phyloP scores from a whole-genome alignment of 116 monocot genomes.

The Papilionanthe hybrid region DNA sequence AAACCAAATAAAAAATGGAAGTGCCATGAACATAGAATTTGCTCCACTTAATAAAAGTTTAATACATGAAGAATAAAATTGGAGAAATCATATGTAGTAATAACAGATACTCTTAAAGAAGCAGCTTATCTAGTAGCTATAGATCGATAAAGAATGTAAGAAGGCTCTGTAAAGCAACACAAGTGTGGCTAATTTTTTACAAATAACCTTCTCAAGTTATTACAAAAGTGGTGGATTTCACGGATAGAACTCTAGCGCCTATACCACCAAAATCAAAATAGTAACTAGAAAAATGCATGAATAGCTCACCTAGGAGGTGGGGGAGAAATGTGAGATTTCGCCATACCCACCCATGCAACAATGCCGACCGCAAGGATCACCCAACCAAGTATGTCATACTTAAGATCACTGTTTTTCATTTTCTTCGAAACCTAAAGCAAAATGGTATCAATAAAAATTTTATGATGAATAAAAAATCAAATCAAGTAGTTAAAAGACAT shows the following conservation, averaged over 20 bases:
- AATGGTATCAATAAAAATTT: neutral
- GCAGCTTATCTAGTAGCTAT: neutral
- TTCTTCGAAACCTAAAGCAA: constrained; percentile 43
- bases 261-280: neutral
- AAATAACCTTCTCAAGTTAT: neutral
- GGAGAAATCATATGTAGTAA: neutral
- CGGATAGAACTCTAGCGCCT: neutral
- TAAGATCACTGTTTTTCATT: constrained; percentile 66
- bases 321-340: constrained; percentile 72
- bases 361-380: constrained; percentile 55
- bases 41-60: neutral
- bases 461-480: neutral
- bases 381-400: constrained; percentile 68
- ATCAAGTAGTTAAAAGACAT: neutral
- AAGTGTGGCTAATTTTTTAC: neutral
- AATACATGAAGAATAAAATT: constrained; percentile 1
- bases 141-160: neutral
- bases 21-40: neutral
- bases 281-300: neutral
- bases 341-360: constrained; percentile 72
- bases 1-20: neutral
- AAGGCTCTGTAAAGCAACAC: neutral
- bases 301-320: constrained; percentile 36
- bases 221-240: neutral
- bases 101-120: neutral